Base-by-base conservation (phyloP, 1,139 yeast species). In the Geotrichum macrosporum region DNA sequence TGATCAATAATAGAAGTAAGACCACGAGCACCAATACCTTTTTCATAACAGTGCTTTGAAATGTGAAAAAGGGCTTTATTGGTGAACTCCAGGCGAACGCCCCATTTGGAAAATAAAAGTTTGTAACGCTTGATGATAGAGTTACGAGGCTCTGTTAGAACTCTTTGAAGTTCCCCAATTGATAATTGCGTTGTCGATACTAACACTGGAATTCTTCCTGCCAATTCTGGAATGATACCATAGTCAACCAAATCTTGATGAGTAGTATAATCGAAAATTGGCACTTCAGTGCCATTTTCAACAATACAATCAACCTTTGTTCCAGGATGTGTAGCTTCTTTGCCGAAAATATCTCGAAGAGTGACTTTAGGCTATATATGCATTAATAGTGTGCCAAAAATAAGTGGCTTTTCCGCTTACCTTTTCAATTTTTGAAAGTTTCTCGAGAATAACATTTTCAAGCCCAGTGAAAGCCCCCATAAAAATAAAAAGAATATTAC, bases 391-490 rank as follows among this genome's bases (percentile, higher is more conserved):
- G 15, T 12, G 19, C 15, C 10, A 16, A 12, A 32, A 22, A 3
- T 6, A 18, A 6, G 34, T 24, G 27, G 13, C 6, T 16, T 19
- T 21, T 35, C n/a, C n/a, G 35, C 44, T 34, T 40, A 46, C 46
- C 20, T 35, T 24, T n/a, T 47, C 46, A 21, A 46, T 16, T 26
- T 38, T 42, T 18, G 50, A 42, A n/a, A 38, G 30, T n/a, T 44
- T 32, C 2, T 36, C 63, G 1, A 66, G 65, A 21, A 75, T 62
- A 45, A 73, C 70, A 42, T 66, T 64, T 52, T 75, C 79, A 30
- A 76, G 58, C 1, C 80, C 80, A 8, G 74, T 75, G 63, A 76
- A 76, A 0, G 80, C 80, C 24, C 81, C 81, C 74, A 75, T 74
- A 12, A 74, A 61, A 46, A 76, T 70, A 55, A 76, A 76, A 26